Evolutionary conservation across 192 early-diverging fungal species (phyloP).

Genomic region (Endogone sp.): DNA sequence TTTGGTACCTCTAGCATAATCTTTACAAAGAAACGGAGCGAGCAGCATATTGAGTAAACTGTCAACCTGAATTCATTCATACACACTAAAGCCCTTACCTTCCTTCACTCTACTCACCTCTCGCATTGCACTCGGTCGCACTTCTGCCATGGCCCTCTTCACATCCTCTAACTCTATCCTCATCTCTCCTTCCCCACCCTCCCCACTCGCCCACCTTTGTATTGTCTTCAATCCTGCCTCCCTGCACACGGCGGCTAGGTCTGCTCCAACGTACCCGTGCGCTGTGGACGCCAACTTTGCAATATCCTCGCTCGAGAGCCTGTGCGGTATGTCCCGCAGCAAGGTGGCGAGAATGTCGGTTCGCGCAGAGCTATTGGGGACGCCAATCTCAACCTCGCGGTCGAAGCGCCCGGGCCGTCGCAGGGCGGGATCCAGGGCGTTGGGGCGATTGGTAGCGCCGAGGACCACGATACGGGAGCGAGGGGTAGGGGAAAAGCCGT

Average conservation of each 20-base stretch:
- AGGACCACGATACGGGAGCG: conserved; percentile 65
- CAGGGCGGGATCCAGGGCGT: conserved; percentile 83
- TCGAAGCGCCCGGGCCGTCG: conserved; percentile 94
- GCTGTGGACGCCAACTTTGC: conserved; percentile 53
- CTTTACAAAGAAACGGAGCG: conserved; percentile 20
- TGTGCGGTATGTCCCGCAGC: conserved; percentile 64
- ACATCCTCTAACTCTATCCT: conserved; percentile 53
- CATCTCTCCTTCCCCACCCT: conserved; percentile 21
- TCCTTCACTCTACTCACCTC: not conserved
- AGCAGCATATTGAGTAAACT: not conserved
- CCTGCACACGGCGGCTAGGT: conserved; percentile 79
- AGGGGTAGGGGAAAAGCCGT: conserved; percentile 50
- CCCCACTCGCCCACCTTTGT: conserved; percentile 26
- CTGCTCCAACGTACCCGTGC: conserved; percentile 98
- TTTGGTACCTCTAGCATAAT: conserved; percentile 90
- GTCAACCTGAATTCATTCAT: too few species aligned
- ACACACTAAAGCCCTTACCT: too few species aligned
- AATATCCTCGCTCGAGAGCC: conserved; percentile 55
- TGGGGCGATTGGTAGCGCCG: conserved; percentile 91
- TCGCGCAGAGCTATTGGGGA: conserved; percentile 70
- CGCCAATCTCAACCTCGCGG: conserved; percentile 90
- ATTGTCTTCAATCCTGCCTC: conserved; percentile 87
- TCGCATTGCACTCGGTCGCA: conserved; percentile 61
- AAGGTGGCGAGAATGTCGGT: conserved; percentile 69
- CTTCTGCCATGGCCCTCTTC: conserved; percentile 43